Base-by-base conservation (phyloP, 2,329 filamentous ascomycete species). In the Aspergillus glaucus region DNA sequence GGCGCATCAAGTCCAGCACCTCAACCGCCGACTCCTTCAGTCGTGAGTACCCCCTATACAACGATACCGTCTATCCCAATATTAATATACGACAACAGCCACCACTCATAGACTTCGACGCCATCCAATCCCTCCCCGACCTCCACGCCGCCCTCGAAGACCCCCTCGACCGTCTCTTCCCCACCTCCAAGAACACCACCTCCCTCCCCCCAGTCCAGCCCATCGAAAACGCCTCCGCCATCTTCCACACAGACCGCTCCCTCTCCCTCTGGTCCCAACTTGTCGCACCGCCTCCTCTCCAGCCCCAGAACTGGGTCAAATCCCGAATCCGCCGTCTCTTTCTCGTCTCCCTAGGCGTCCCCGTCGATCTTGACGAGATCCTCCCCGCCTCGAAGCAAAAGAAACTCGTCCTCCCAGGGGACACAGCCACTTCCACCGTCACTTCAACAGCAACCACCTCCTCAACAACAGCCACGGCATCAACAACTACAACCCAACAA, bases 381-480 rank as follows among this genome's bases (percentile, higher is more conserved):
- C 80, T 98, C 6, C 93, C 93, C 0, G 91, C 92, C 0, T 95
- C 88, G 10, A 97, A 97, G 70, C 93, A 98, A 68, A 97, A 97
- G 79, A 97, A 97, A 66, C 84, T 98, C 15, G 80, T 98, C 4
- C 79, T 98, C 1, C 93, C 93, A 0, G 54, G 54, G 10, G 36
- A 54, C 17, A 54, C 56, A 42, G 60, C 52, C 32, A 52, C 60
- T 14, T 44, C 55, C 34, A 53, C 62, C 17, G 6, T 9, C 34
- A 40, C 19, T 22, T 17, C 37, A 19, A 12, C 37, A 40, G 3
- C 37, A 40, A 54, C 57, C 39, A 63, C 62, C 55, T 58, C 61
- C 45, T 62, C 51, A 53, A 62, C 52, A 59, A 67, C 52, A 48
- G 58, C 32, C 46, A 47, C 62, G n/a, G 55, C 62, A 21, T 63